phyloP scores from a whole-genome alignment of 176 grass and related monocot species.

The Puccinellia tenuiflora region DNA sequence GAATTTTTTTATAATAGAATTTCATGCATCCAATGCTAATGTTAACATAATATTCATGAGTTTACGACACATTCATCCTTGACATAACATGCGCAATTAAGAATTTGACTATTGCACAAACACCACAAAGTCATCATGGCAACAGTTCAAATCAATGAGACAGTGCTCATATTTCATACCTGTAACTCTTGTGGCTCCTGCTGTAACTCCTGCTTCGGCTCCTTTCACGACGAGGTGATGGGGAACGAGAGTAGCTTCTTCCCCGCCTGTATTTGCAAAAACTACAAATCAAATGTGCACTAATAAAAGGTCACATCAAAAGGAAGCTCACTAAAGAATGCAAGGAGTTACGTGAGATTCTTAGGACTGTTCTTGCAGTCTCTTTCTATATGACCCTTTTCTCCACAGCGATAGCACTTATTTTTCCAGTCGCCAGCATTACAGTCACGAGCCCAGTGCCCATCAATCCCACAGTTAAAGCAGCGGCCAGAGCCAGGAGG shows the following conservation, averaged over 20 bases:
- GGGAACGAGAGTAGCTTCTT: constrained; percentile 59
- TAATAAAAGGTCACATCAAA: neutral
- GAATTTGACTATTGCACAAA: neutral
- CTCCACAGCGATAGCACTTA: constrained; percentile 80
- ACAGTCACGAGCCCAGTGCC: constrained; percentile 80
- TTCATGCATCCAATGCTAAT: neutral
- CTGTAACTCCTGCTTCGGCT: constrained; percentile 43
- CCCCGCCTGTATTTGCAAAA: constrained; percentile 25
- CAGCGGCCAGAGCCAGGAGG: constrained; percentile 64
- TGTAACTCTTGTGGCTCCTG: constrained; percentile 52
- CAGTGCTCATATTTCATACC: constrained; percentile 4
- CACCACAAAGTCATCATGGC: neutral
- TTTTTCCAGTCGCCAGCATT: constrained; percentile 87
- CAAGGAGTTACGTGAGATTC: constrained; percentile 45
- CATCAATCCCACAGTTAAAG: constrained; percentile 87
- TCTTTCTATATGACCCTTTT: constrained; percentile 68
- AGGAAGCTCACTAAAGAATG: neutral
- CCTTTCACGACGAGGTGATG: constrained; percentile 37
- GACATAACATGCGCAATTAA: neutral
- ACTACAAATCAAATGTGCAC: constrained; percentile 1
- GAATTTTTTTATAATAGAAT: neutral
- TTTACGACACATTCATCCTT: neutral
- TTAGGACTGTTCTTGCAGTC: constrained; percentile 75
- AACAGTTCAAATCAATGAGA: neutral
- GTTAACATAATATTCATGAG: neutral